Evolutionary conservation across 140 eudicot species (phyloP).

Genomic region (Anethum foeniculum): DNA sequence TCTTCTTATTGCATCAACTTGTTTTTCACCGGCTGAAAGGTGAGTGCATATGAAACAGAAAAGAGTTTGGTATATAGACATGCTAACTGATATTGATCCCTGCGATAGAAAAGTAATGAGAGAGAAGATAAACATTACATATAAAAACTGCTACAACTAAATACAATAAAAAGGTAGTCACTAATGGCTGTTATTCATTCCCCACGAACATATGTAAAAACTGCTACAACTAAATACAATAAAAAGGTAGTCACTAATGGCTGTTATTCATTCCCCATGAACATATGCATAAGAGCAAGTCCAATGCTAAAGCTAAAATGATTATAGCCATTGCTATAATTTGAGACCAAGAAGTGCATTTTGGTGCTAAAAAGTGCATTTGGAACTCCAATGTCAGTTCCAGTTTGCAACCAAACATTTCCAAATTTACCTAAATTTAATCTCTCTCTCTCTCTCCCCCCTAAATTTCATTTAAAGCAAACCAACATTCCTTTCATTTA

Average conservation of each 20-base stretch:
- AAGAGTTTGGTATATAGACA: slow-evolving; percentile 88
- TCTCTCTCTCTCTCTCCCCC: too few species aligned
- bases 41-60: slow-evolving; percentile 86
- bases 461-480: too few species aligned
- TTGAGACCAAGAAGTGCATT: too few species aligned
- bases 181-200: not conserved
- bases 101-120: slow-evolving; percentile 14
- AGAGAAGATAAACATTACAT: not conserved
- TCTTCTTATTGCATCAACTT: slow-evolving; percentile 56
- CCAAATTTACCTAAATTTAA: too few species aligned
- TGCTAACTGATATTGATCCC: slow-evolving; percentile 94
- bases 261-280: not conserved
- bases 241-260: not conserved
- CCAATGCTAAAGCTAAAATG: too few species aligned
- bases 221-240: not conserved
- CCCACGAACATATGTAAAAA: not conserved
- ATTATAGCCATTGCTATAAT: too few species aligned
- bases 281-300: not conserved
- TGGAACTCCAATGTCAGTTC: too few species aligned
- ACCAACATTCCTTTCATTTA: too few species aligned
- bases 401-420: too few species aligned
- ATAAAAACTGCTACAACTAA: not conserved
- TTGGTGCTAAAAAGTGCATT: too few species aligned
- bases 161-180: not conserved
- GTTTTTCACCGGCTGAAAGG: slow-evolving; percentile 82